These are phyloP conservation scores for Backusella macrospora DNA, from an alignment of 192 early-diverging fungal genomes.

Conservation along the genomic window DNA sequence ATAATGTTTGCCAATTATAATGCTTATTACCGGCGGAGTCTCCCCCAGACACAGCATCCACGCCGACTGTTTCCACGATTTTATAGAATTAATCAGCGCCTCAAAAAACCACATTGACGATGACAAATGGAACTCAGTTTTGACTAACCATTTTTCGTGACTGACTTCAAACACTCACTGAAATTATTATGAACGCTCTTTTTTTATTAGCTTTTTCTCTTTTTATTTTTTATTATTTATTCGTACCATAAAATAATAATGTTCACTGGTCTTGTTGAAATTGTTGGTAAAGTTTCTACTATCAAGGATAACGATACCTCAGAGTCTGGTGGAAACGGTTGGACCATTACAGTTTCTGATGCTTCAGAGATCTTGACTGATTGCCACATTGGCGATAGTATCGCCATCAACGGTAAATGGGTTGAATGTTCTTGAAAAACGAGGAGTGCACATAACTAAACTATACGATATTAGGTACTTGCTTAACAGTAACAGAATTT, in stretches of 20 bases:
- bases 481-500: constrained; percentile 97
- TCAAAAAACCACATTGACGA: neutral
- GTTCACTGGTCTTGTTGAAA: constrained; percentile 99
- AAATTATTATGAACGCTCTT: neutral
- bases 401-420: constrained; percentile 81
- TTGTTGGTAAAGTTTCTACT: constrained; percentile 75
- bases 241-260: constrained; percentile 46
- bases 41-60: too few species aligned
- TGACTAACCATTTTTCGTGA: neutral
- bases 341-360: constrained; percentile 78
- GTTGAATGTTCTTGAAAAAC: neutral
- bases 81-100: too few species aligned
- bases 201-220: neutral
- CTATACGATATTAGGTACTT: constrained; percentile 64
- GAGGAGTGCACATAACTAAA: neutral
- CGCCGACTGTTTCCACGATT: too few species aligned
- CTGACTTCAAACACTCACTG: neutral
- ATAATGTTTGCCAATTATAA: too few species aligned
- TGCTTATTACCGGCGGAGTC: too few species aligned
- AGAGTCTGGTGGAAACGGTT: constrained; percentile 83
- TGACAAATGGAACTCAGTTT: constrained; percentile 1
- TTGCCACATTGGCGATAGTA: constrained; percentile 92
- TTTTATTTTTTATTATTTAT: neutral
- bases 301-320: constrained; percentile 73
- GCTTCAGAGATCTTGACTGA: constrained; percentile 76